A percentile compares a stretch with the other conserved stretches of the same genome.
These are phyloP conservation scores for Nicotiana tomentosiformis DNA, from an alignment of 257 asterid species.

Conservation along the genomic window DNA sequence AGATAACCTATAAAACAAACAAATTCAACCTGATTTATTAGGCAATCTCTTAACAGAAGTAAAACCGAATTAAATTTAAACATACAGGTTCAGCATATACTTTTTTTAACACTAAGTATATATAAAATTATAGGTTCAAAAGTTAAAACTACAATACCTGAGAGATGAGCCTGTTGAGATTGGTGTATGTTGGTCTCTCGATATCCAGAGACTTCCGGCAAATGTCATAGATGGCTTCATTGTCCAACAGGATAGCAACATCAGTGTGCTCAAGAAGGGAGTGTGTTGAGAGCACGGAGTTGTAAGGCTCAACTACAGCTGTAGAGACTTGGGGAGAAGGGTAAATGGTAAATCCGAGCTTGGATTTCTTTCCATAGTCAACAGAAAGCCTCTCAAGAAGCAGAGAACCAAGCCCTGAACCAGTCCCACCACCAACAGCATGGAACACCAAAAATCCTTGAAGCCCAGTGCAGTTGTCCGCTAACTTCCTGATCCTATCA, in stretches of 20 bases:
- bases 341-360: slow-evolving; percentile 82
- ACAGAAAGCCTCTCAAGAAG: slow-evolving; percentile 88
- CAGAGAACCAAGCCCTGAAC: slow-evolving; percentile 88
- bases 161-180: slow-evolving; percentile 85
- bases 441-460: slow-evolving; percentile 93
- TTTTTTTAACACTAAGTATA: too few relatives aligned
- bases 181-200: slow-evolving; percentile 93
- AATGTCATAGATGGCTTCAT: slow-evolving; percentile 87
- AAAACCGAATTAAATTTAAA: too few relatives aligned
- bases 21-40: too few relatives aligned
- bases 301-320: slow-evolving; percentile 95
- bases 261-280: slow-evolving; percentile 94
- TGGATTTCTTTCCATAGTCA: slow-evolving; percentile 83
- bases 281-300: slow-evolving; percentile 89
- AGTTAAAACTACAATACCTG: slow-evolving; percentile 40
- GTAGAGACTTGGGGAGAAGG: slow-evolving; percentile 97
- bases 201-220: slow-evolving; percentile 94
- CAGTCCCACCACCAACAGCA: slow-evolving; percentile 98
- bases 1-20: slow-evolving; percentile 48
- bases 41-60: too few relatives aligned
- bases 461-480: slow-evolving; percentile 87
- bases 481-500: slow-evolving; percentile 89
- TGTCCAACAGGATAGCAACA: slow-evolving; percentile 88
- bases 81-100: too few relatives aligned
- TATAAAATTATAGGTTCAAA: too few relatives aligned